Evolutionary conservation across 768 basidiomycete genomes (phyloP).

Genomic region (Boletus barrowsii): DNA sequence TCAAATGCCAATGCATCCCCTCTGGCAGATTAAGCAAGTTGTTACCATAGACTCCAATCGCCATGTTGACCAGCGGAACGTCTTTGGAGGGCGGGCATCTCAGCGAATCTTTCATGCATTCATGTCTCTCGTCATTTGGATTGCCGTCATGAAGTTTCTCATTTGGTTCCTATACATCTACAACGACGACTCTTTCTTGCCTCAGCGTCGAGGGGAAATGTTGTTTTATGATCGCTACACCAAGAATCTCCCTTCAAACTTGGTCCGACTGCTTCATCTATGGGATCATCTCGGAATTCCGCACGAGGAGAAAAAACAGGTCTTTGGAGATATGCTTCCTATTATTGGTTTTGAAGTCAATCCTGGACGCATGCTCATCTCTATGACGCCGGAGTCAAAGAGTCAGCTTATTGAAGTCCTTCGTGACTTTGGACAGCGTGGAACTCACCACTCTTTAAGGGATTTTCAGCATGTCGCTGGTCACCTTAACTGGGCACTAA

Average conservation of each 20-base stretch:
- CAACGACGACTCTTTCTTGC: too few relatives aligned
- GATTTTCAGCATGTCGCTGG: slow-evolving; percentile 24
- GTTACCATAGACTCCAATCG: slow-evolving; percentile 11
- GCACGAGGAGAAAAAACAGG: too few relatives aligned
- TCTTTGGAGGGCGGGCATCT: slow-evolving; percentile 24
- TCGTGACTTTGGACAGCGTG: slow-evolving; percentile 7
- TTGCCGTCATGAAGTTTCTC: too few relatives aligned
- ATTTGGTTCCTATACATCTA: too few relatives aligned
- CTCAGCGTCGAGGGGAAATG: too few relatives aligned
- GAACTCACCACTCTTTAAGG: not conserved
- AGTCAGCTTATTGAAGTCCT: slow-evolving; percentile 14
- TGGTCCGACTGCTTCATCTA: too few relatives aligned
- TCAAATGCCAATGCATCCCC: slow-evolving; percentile 34
- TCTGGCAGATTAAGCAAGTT: slow-evolving; percentile 42
- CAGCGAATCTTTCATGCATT: slow-evolving; percentile 6
- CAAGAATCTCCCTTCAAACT: too few relatives aligned
- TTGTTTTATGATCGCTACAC: too few relatives aligned
- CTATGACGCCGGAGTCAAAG: slow-evolving; percentile 6
- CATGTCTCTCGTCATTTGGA: too few relatives aligned
- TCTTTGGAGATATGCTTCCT: slow-evolving; percentile 5
- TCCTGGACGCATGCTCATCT: slow-evolving; percentile 22
- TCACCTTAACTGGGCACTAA: too few relatives aligned
- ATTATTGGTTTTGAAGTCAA: slow-evolving; percentile 16
- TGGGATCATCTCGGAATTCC: too few relatives aligned
- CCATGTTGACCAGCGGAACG: slow-evolving; percentile 23